Evolutionary conservation across 2,329 filamentous ascomycete genomes (phyloP).

Genomic region (Penicillium sp.): DNA sequence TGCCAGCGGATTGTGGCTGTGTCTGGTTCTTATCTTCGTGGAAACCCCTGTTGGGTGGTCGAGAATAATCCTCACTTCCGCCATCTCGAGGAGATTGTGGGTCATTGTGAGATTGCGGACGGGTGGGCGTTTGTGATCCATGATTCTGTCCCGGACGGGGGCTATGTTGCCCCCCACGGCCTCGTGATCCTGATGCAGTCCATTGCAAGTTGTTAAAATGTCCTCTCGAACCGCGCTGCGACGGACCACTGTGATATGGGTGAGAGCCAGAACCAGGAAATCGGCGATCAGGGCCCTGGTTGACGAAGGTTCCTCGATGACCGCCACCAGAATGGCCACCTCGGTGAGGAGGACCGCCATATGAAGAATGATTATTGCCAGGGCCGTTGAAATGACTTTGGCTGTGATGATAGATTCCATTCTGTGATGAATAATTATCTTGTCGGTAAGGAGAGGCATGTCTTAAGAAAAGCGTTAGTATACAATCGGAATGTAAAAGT

Average conservation of each 20-base stretch:
- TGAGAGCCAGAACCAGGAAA: slow-evolving; percentile 49
- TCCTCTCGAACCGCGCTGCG: slow-evolving; percentile 53
- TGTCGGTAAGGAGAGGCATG: slow-evolving; percentile 65
- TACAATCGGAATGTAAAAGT: slow-evolving; percentile 6
- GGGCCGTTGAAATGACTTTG: slow-evolving; percentile 53
- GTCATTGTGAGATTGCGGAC: slow-evolving; percentile 35
- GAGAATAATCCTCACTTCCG: slow-evolving; percentile 61
- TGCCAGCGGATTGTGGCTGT: slow-evolving; percentile 44
- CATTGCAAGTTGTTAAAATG: slow-evolving; percentile 70
- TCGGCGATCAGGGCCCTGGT: slow-evolving; percentile 46
- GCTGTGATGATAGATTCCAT: slow-evolving; percentile 56
- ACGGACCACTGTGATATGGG: slow-evolving; percentile 41
- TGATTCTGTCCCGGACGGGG: slow-evolving; percentile 41
- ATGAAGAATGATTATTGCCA: slow-evolving; percentile 47
- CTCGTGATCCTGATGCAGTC: slow-evolving; percentile 59
- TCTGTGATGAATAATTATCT: slow-evolving; percentile 51
- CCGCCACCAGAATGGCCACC: slow-evolving; percentile 49
- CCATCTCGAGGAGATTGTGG: slow-evolving; percentile 41
- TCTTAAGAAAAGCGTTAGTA: slow-evolving; percentile 48
- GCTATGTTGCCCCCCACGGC: slow-evolving; percentile 49
- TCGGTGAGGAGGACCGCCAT: slow-evolving; percentile 49
- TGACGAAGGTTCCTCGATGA: slow-evolving; percentile 62
- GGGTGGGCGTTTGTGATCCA: slow-evolving; percentile 32
- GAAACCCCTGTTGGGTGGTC: slow-evolving; percentile 60
- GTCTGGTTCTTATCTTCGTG: slow-evolving; percentile 62